Conservation (phyloP, 768 basidiomycete genomes). For the Leccinum boreale region DNA sequence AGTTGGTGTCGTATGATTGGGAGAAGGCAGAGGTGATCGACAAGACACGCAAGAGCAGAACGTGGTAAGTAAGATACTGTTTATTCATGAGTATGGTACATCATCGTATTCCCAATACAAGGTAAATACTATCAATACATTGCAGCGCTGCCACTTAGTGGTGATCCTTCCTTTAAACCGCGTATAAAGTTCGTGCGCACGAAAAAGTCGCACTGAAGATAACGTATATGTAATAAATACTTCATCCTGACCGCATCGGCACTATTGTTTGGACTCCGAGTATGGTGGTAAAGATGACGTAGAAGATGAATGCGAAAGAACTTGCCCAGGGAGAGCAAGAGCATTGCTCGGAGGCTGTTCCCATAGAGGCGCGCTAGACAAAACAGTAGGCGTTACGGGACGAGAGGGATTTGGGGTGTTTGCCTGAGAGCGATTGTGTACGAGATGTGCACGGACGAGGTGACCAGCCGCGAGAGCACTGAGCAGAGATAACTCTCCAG, state of each 20-base stretch:
- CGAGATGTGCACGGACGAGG: conserved; percentile 89
- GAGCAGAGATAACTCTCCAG: conserved; percentile 90
- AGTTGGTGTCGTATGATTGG: too few relatives aligned
- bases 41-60: too few relatives aligned
- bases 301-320: conserved; percentile 35
- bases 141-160: not conserved
- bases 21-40: too few relatives aligned
- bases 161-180: not conserved
- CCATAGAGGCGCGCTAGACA: conserved; percentile 23
- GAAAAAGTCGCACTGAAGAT: conserved; percentile 10
- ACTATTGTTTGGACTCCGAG: conserved; percentile 26
- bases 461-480: conserved; percentile 94
- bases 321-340: conserved; percentile 1
- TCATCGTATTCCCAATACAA: too few relatives aligned
- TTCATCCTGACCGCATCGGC: not conserved
- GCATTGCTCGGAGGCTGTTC: conserved; percentile 17
- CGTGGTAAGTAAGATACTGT: too few relatives aligned
- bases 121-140: not conserved
- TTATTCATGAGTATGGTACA: too few relatives aligned
- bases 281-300: conserved; percentile 45
- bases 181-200: not conserved
- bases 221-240: conserved; percentile 24
- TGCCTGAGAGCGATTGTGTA: conserved; percentile 83
- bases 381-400: conserved; percentile 55
- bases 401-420: conserved; percentile 70